Evolutionary conservation across 768 basidiomycete genomes (phyloP).

Genomic region (Termitomyces sp.): DNA sequence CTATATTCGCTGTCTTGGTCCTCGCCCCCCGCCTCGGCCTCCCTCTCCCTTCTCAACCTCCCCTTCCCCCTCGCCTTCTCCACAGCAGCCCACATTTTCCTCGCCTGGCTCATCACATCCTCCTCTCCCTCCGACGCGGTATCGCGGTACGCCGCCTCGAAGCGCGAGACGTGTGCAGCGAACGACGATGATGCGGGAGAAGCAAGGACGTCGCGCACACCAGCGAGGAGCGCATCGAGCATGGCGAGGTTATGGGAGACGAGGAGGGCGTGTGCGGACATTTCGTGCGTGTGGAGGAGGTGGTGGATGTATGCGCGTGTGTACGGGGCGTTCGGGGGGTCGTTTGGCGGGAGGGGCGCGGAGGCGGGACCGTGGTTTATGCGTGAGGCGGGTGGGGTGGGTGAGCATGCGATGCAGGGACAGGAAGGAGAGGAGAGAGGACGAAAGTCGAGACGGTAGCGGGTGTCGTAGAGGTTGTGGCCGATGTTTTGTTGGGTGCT

Average conservation of each 20-base stretch:
- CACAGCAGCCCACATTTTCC: constrained; percentile 57
- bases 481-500: constrained; percentile 31
- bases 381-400: constrained; percentile 28
- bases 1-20: too few species aligned
- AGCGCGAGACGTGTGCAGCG: constrained; percentile 33
- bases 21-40: constrained; percentile 22
- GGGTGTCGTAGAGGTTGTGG: constrained; percentile 64
- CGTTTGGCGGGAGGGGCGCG: fast-evolving
- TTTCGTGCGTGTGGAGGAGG: constrained; percentile 72
- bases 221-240: constrained; percentile 60
- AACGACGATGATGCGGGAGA: background rate
- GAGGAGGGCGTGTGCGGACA: constrained; percentile 79
- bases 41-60: constrained; percentile 62
- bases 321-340: background rate
- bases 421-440: constrained; percentile 45
- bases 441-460: constrained; percentile 60
- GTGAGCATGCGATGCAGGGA: constrained; percentile 56
- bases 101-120: constrained; percentile 45
- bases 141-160: constrained; percentile 40
- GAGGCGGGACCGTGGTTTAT: constrained; percentile 40
- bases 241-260: constrained; percentile 74
- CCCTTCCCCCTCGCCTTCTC: constrained; percentile 75
- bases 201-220: constrained; percentile 37
- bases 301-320: constrained; percentile 3
- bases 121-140: constrained; percentile 31